Percentiles rank a stretch among this genome's conserved stretches.
Evolutionary conservation across 352 stramenopile genomes (phyloP).

Genomic region (Phytophthora pisi): DNA sequence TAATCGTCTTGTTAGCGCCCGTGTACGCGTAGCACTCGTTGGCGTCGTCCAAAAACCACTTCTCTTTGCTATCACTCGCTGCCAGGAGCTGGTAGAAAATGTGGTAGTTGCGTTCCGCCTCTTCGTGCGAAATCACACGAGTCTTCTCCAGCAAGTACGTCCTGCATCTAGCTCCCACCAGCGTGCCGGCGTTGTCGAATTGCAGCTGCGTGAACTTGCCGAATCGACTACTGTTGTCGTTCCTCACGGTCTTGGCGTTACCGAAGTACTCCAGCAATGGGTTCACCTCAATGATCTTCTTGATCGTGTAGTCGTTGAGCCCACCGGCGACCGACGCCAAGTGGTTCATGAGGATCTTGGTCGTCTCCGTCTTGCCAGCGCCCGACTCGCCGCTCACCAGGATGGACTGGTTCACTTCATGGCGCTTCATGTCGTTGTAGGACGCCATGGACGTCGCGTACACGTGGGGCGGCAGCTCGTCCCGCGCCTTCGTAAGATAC

Average conservation of each 20-base stretch:
- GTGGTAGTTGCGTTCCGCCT: slow-evolving; percentile 80
- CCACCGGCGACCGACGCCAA: slow-evolving; percentile 72
- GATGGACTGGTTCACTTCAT: slow-evolving; percentile 81
- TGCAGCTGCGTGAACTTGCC: slow-evolving; percentile 97
- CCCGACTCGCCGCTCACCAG: slow-evolving; percentile 88
- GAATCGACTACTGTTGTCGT: slow-evolving; percentile 97
- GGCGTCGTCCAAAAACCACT: slow-evolving; percentile 58
- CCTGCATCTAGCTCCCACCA: slow-evolving; percentile 77
- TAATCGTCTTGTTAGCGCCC: slow-evolving; percentile 52
- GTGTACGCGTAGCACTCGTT: slow-evolving; percentile 69
- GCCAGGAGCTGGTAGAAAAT: slow-evolving; percentile 79
- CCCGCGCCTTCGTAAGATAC: slow-evolving; percentile 69
- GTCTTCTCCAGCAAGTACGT: slow-evolving; percentile 96
- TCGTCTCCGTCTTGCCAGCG: slow-evolving; percentile 90
- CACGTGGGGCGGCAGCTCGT: slow-evolving; percentile 72
- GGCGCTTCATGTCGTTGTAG: slow-evolving; percentile 71
- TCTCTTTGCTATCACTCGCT: slow-evolving; percentile 32
- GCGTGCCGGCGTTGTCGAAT: slow-evolving; percentile 78
- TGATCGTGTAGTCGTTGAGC: slow-evolving; percentile 76
- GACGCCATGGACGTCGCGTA: slow-evolving; percentile 75
- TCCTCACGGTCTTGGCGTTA: slow-evolving; percentile 95
- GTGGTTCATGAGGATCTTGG: slow-evolving; percentile 91
- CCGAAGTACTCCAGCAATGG: slow-evolving; percentile 86
- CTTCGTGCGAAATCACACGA: slow-evolving; percentile 78
- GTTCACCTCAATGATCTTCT: slow-evolving; percentile 86